A percentile compares a stretch with the other conserved stretches of the same genome.
Conservation (phyloP, 805 yeast species). For the Kodamaea neixiangensis region DNA sequence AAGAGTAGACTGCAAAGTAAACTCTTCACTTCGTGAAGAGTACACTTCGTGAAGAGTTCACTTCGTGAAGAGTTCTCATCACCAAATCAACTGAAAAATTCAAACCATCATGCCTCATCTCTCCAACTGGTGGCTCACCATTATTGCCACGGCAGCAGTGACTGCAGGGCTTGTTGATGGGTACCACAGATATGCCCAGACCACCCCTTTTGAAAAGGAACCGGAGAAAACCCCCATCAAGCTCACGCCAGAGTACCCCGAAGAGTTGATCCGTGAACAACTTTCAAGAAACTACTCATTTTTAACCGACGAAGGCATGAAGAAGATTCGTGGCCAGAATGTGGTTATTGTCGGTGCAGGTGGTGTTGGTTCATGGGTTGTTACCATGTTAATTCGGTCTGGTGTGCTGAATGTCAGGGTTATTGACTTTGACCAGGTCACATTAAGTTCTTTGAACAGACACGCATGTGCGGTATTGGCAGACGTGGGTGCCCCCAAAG, state of each 20-base stretch:
- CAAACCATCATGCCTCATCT: conserved; percentile 5
- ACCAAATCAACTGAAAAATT: conserved; percentile 5
- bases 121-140: conserved; percentile 7
- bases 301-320: conserved; percentile 82
- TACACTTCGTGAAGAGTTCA: too few species aligned
- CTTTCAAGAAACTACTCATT: conserved; percentile 93
- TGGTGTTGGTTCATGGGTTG: conserved; percentile 98
- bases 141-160: conserved; percentile 28
- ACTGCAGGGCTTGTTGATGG: conserved; percentile 40
- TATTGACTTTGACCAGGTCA: conserved; percentile 95
- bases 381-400: conserved; percentile 86
- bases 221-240: conserved; percentile 5
- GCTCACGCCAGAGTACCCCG: conserved; percentile 37
- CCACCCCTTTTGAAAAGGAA: not conserved
- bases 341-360: conserved; percentile 92
- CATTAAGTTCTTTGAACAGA: conserved; percentile 86
- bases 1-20: too few species aligned
- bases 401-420: conserved; percentile 80
- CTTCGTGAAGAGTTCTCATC: too few species aligned
- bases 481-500: conserved; percentile 94
- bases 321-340: conserved; percentile 64
- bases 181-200: conserved; percentile 26
- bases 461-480: conserved; percentile 90
- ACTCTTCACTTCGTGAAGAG: too few species aligned
- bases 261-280: conserved; percentile 83